Evolutionary conservation across 2,329 filamentous ascomycete genomes (phyloP), one percentile per base, ranked within the genome.

Genomic region (Cladophialophora carrionii): DNA sequence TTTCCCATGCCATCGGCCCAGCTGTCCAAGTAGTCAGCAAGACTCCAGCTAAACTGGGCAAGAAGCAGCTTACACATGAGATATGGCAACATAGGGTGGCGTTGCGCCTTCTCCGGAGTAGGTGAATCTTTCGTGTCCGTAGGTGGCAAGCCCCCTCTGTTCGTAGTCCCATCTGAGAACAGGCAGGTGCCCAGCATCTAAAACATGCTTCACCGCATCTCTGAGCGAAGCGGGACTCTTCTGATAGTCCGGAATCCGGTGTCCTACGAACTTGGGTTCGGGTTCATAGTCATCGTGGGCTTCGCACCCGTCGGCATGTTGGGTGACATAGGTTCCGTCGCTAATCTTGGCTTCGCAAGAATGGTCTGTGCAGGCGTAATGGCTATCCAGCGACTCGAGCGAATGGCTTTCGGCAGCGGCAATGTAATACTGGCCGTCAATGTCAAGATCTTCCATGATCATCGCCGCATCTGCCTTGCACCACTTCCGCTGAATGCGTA

Each of bases 1-100:
- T 52, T 52, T 12, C 48, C 48, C 48, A 52, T 52, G 20, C 48
- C 48, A 52, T 52, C 48, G 20, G 48, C 48, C 48, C 20, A 52
- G 12, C 48, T 52, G 9, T n/a, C n/a, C 5, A 26, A 52, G 14
- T 29, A 52, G 26, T 24, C 4, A 29, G 20, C 22, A 52, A n/a
- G 5, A 26, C 9, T 26, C 4, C 48, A 26, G 26, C 20, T 43
- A 52, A 12, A 52, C 14, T 26, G 48, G n/a, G 26, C 48, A 12
- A 9, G 6, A 26, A 5, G 26, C 48, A 52, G 37, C 48, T 52
- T 52, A 52, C 48, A 52, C 48, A n/a, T 52, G 48, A 26, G 48
- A 52, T 12, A 52, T 52, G 10, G 48, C 48, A 5, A 52, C 48
- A 26, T 52, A 52, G 22, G 48, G 48, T 52, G 48, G 48, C 22